Percentiles rank a stretch among this genome's conserved stretches.
phyloP scores from a whole-genome alignment of 23 red algal species.

The Gracilaria domingensis region DNA sequence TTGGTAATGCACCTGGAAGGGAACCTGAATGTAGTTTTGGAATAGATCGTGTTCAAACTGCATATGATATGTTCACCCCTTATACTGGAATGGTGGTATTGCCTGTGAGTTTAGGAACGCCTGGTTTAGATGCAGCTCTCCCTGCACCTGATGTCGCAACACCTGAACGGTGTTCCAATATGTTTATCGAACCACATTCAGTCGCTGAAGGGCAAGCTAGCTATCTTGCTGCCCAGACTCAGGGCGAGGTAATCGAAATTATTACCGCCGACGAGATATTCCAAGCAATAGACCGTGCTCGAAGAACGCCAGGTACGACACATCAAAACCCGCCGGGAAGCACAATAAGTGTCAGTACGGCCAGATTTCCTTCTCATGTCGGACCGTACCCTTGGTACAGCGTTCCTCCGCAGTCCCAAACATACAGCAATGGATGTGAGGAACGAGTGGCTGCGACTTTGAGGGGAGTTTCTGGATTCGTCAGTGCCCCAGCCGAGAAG shows the following conservation, averaged over 20 bases:
- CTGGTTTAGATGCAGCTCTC: background rate
- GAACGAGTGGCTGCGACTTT: background rate
- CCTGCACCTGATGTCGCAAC: no score
- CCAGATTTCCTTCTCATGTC: background rate
- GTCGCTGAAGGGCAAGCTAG: background rate
- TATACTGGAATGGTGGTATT: background rate
- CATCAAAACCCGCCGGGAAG: conserved; percentile 1
- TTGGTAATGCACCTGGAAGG: background rate
- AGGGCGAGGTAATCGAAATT: background rate
- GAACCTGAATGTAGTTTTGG: background rate
- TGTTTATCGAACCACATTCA: background rate
- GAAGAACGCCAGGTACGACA: background rate
- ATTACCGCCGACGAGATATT: background rate
- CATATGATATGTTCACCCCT: background rate
- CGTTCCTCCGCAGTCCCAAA: background rate
- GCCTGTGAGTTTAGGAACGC: background rate
- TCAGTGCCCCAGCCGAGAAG: background rate
- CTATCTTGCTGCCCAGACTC: background rate
- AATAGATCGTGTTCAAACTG: background rate
- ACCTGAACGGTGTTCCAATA: background rate
- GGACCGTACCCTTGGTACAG: background rate
- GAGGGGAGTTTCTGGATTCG: background rate
- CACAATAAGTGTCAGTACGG: background rate
- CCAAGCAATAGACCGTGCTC: background rate
- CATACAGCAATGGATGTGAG: conserved; percentile 16